Base-by-base conservation (phyloP, 495 filamentous ascomycete species). In the Jackrogersella minutella region DNA sequence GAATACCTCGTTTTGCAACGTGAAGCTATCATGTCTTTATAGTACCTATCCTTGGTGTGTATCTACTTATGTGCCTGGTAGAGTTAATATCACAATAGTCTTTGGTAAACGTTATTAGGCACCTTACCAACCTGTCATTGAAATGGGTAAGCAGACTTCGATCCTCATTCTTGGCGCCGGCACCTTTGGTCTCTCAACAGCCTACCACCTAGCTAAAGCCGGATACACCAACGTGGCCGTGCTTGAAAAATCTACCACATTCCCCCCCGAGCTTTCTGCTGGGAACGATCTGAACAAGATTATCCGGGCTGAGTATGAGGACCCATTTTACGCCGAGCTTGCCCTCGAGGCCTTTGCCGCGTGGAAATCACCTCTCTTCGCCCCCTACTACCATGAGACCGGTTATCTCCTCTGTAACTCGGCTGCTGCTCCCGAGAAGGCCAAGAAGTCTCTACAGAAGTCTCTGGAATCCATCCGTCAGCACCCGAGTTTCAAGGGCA, bases 281-380 rank as follows among this genome's bases (percentile, higher is more conserved):
- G 81, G 77, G 24, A 79, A 80, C 58, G 82, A 87, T 62, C 60
- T 84, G 26, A 87, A 85, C 66, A 86, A 87, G 74, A 85, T 86
- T 46, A 69, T 86, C 17, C 78, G 84, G 5, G 81, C 80, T 9
- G 82, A 86, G 50, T 86, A 87, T 65, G 82, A 84, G 44, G 82
- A 85, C 66, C 75, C 75, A 3, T 84, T 85, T 53, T 87, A 87
- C 33, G 80, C 80, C 0, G 78, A 84, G 16, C 63, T 86, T 46
- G 75, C 80, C 2, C 71, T 84, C 37, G 80, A 83, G 66, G 58
- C 44, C 31, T 46, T 61, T 52, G 62, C 64, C 30, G 64, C 67
- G 11, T 63, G 63, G 57, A 51, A 64, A 37, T 58, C 68, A 3
- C 80, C 83, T 19, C 72, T 83, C 5, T 85, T 82, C 64, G 77